phyloP scores from a whole-genome alignment of 257 asterid genomes.

The Solanum sitiens region DNA sequence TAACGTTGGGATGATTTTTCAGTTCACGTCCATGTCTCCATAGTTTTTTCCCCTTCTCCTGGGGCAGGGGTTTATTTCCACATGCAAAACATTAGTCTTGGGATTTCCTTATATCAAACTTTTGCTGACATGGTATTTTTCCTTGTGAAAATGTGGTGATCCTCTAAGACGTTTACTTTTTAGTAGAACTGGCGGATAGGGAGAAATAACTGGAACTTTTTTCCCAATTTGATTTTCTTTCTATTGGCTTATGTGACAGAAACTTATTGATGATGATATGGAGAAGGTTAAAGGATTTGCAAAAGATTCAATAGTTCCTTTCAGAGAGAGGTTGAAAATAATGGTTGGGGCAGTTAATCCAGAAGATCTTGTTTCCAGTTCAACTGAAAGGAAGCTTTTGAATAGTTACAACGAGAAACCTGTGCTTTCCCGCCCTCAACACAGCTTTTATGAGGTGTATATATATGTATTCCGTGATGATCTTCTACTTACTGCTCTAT shows the following conservation, averaged over 20 bases:
- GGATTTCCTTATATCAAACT: background rate
- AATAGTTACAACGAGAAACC: slow-evolving; percentile 81
- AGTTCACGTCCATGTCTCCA: background rate
- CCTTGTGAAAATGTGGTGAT: background rate
- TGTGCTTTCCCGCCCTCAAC: slow-evolving; percentile 91
- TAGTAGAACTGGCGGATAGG: background rate
- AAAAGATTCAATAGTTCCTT: slow-evolving; percentile 50
- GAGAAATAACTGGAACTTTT: background rate
- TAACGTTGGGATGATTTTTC: background rate
- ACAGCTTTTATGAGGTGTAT: slow-evolving; percentile 54
- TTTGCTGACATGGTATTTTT: background rate
- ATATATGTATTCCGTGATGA: background rate
- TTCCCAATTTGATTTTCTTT: background rate
- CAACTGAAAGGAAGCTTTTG: slow-evolving; percentile 69
- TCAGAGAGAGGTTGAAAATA: slow-evolving; percentile 73
- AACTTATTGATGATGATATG: slow-evolving; percentile 49
- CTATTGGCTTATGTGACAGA: slow-evolving; percentile 22
- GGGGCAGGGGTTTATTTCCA: background rate
- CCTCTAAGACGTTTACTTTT: background rate
- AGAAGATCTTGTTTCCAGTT: slow-evolving; percentile 59
- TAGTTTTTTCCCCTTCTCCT: background rate
- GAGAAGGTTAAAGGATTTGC: slow-evolving; percentile 69
- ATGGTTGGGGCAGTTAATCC: slow-evolving; percentile 81
- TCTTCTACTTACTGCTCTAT: background rate
- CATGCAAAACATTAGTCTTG: background rate